Percentiles rank a stretch among this genome's conserved stretches.
phyloP scores from a whole-genome alignment of 106 monocot genomes.

The Dioscorea dumetorum region DNA sequence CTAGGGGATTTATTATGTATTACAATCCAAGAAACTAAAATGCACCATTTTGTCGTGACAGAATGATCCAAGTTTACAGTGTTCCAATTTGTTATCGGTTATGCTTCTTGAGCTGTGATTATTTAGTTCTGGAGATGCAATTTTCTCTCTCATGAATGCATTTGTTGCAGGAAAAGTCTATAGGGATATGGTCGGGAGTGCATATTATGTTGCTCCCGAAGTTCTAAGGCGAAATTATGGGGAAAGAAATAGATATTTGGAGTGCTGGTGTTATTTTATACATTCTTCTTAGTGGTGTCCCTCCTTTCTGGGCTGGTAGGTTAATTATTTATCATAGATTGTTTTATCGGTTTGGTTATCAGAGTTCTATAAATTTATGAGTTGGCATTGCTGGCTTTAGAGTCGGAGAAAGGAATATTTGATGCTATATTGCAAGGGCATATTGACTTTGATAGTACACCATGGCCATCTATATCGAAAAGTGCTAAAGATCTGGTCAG shows the following conservation, averaged over 20 bases:
- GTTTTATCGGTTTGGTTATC: too few species aligned
- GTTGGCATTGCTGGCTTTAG: constrained; percentile 13
- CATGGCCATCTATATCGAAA: constrained; percentile 60
- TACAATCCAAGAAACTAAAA: too few species aligned
- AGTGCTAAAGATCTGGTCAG: constrained; percentile 62
- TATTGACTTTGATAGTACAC: constrained; percentile 49
- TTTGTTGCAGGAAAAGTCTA: constrained; percentile 31
- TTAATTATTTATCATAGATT: too few species aligned
- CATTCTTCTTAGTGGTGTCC: constrained; percentile 45
- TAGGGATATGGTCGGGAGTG: constrained; percentile 50
- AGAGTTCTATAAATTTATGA: too few species aligned
- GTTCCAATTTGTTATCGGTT: too few species aligned
- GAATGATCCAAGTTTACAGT: not conserved
- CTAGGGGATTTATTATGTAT: too few species aligned
- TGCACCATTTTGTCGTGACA: too few species aligned
- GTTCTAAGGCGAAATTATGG: constrained; percentile 29
- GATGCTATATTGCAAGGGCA: constrained; percentile 54
- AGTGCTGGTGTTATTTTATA: constrained; percentile 50
- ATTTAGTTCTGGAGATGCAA: too few species aligned
- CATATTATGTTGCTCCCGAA: constrained; percentile 53
- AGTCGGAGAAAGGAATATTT: constrained; percentile 70
- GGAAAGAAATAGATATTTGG: constrained; percentile 45
- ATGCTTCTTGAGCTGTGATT: too few species aligned
- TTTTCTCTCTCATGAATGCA: not conserved
- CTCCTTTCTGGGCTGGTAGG: constrained; percentile 52